Conservation (phyloP, 2,329 filamentous ascomycete genomes). For the Xylaria sp. region DNA sequence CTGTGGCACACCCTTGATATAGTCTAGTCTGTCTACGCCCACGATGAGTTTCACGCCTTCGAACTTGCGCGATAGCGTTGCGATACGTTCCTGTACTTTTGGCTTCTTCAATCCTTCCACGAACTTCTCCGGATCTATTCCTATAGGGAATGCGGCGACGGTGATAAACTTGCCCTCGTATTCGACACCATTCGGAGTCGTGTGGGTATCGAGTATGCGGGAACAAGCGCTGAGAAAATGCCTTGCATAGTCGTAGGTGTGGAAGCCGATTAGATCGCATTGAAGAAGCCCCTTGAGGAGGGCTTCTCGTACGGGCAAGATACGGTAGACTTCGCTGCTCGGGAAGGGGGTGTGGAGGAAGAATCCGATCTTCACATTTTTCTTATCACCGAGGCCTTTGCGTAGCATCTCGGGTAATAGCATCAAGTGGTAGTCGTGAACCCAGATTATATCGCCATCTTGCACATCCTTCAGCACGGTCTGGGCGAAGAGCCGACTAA, state of each 20-base stretch:
- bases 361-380: slow-evolving; percentile 97
- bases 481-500: slow-evolving; percentile 91
- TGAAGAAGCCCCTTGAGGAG: slow-evolving; percentile 88
- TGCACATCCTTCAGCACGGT: slow-evolving; percentile 86
- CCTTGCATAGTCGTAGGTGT: slow-evolving; percentile 98
- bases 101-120: slow-evolving; percentile 86
- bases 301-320: slow-evolving; percentile 89
- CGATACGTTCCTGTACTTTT: slow-evolving; percentile 88
- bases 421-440: slow-evolving; percentile 99
- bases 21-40: slow-evolving; percentile 94
- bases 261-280: slow-evolving; percentile 96
- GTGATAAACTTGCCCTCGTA: slow-evolving; percentile 89
- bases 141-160: slow-evolving; percentile 95
- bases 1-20: slow-evolving; percentile 98
- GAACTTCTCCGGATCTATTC: slow-evolving; percentile 97
- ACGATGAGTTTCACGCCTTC: slow-evolving; percentile 96
- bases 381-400: slow-evolving; percentile 81
- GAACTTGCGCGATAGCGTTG: slow-evolving; percentile 86
- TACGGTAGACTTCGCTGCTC: slow-evolving; percentile 95
- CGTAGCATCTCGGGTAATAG: slow-evolving; percentile 94
- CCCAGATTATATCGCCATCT: slow-evolving; percentile 96
- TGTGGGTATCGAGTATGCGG: slow-evolving; percentile 83
- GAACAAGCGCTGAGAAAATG: slow-evolving; percentile 97
- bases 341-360: slow-evolving; percentile 98
- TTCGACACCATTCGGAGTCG: slow-evolving; percentile 92